phyloP scores from a whole-genome alignment of 2,329 filamentous ascomycete species.

The Paecilomyces dactylethromorphus region DNA sequence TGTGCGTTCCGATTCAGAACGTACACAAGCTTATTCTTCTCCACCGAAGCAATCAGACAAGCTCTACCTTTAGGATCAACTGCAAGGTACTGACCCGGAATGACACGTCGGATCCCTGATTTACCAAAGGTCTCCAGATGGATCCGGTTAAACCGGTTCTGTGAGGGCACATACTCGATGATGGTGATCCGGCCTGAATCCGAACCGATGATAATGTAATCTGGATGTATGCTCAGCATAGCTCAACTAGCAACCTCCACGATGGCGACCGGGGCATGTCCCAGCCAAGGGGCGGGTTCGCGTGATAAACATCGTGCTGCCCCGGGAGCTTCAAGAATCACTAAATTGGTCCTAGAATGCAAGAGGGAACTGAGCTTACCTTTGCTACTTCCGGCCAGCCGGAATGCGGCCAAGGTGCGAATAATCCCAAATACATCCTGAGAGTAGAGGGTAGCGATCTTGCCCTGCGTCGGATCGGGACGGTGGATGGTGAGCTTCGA shows the following conservation, averaged over 20 bases:
- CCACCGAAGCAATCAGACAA: slow-evolving; percentile 84
- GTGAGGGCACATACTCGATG: slow-evolving; percentile 79
- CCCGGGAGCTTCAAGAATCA: slow-evolving; percentile 60
- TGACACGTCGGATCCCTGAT: slow-evolving; percentile 84
- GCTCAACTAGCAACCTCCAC: slow-evolving; percentile 26
- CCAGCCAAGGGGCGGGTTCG: slow-evolving; percentile 22
- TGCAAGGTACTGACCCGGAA: slow-evolving; percentile 93
- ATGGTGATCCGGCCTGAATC: slow-evolving; percentile 95
- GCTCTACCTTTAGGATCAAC: slow-evolving; percentile 94
- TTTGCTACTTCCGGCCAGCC: slow-evolving; percentile 89
- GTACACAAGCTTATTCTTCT: slow-evolving; percentile 99
- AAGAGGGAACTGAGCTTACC: slow-evolving; percentile 54
- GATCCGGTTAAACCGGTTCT: slow-evolving; percentile 81
- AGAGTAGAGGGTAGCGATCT: slow-evolving; percentile 76
- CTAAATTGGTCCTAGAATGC: slow-evolving; percentile 53
- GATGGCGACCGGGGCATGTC: slow-evolving; percentile 28
- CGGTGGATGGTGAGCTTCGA: slow-evolving; percentile 83
- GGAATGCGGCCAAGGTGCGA: slow-evolving; percentile 77
- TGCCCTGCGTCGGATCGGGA: slow-evolving; percentile 77
- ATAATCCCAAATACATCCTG: slow-evolving; percentile 98
- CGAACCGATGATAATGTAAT: slow-evolving; percentile 91
- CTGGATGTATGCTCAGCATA: slow-evolving; percentile 50
- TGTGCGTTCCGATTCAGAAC: slow-evolving; percentile 93
- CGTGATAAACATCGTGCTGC: slow-evolving; percentile 41
- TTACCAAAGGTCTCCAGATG: slow-evolving; percentile 98